These are phyloP conservation scores for Exutisphaerella laricina DNA, from an alignment of 2,329 filamentous ascomycete genomes.

Conservation along the genomic window DNA sequence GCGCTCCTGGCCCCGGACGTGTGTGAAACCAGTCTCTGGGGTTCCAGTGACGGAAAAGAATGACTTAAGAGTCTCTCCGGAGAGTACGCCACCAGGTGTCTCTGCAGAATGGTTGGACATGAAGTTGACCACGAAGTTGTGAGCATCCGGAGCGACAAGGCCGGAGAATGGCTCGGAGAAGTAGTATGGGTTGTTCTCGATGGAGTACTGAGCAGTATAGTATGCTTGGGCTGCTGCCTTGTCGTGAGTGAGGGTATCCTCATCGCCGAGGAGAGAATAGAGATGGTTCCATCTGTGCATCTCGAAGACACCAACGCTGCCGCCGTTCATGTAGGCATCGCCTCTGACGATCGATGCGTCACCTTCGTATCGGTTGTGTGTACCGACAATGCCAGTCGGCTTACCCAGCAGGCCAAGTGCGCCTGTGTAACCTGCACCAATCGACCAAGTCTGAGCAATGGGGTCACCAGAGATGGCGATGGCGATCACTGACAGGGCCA, in stretches of 20 bases:
- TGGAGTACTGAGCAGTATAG: conserved; percentile 12
- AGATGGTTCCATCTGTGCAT: conserved; percentile 14
- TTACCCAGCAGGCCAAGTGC: conserved; percentile 7
- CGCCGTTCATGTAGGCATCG: conserved; percentile 12
- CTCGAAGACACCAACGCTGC: conserved; percentile 11
- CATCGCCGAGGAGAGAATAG: conserved; percentile 4
- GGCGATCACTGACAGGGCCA: conserved; percentile 12
- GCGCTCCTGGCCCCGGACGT: conserved; percentile 15
- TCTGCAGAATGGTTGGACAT: conserved; percentile 26
- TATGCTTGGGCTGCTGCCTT: conserved; percentile 12
- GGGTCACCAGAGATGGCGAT: conserved; percentile 19
- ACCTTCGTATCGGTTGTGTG: conserved; percentile 11
- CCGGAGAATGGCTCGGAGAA: conserved; percentile 14
- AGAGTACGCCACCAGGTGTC: conserved; percentile 18
- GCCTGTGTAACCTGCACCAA: conserved; percentile 6
- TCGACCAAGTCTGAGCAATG: conserved; percentile 12
- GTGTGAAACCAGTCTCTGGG: conserved; percentile 15
- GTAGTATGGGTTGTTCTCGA: conserved; percentile 11
- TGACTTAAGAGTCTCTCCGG: conserved; percentile 19
- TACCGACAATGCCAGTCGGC: conserved; percentile 12
- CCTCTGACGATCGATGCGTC: conserved; percentile 12
- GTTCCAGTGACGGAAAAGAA: conserved; percentile 24
- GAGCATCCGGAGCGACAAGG: conserved; percentile 21
- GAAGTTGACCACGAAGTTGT: conserved; percentile 26
- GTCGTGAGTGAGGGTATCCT: conserved; percentile 6